Conservation (phyloP, 2,329 filamentous ascomycete genomes). For the Raffaelea ambrosiae region DNA sequence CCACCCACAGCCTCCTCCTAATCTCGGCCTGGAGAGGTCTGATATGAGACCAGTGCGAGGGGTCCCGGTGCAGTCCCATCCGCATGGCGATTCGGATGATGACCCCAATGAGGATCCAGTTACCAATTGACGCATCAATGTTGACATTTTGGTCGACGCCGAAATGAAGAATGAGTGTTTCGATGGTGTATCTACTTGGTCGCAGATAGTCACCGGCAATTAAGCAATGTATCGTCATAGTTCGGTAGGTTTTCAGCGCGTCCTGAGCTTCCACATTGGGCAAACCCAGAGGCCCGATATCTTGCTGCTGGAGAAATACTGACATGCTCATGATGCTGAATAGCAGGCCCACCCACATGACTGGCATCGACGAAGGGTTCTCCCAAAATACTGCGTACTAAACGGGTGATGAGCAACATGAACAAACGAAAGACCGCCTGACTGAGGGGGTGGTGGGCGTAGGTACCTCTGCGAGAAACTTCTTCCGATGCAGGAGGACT, state of each 20-base stretch:
- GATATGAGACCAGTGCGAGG: conserved; percentile 43
- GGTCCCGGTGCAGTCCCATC: conserved; percentile 57
- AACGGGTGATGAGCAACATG: background rate
- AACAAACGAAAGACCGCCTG: background rate
- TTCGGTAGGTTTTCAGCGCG: conserved; percentile 39
- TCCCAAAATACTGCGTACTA: too few species aligned
- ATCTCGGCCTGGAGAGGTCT: conserved; percentile 37
- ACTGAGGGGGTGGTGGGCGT: background rate
- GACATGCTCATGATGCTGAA: conserved; percentile 54
- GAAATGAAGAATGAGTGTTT: conserved; percentile 53
- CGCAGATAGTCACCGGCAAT: conserved; percentile 56
- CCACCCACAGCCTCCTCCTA: conserved; percentile 35
- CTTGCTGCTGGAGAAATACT: conserved; percentile 51
- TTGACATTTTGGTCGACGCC: conserved; percentile 48
- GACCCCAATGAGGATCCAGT: conserved; percentile 51
- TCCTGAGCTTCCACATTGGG: conserved; percentile 46
- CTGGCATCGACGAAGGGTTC: conserved; percentile 23
- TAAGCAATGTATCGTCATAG: conserved; percentile 54
- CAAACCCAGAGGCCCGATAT: conserved; percentile 55
- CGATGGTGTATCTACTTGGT: conserved; percentile 48
- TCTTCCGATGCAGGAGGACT: background rate
- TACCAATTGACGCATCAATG: conserved; percentile 49
- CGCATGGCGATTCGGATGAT: conserved; percentile 55
- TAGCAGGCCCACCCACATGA: conserved; percentile 34
- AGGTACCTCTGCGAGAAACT: background rate